phyloP scores from a whole-genome alignment of 306 rosid species.

The Oxytropis ochrocephala region DNA sequence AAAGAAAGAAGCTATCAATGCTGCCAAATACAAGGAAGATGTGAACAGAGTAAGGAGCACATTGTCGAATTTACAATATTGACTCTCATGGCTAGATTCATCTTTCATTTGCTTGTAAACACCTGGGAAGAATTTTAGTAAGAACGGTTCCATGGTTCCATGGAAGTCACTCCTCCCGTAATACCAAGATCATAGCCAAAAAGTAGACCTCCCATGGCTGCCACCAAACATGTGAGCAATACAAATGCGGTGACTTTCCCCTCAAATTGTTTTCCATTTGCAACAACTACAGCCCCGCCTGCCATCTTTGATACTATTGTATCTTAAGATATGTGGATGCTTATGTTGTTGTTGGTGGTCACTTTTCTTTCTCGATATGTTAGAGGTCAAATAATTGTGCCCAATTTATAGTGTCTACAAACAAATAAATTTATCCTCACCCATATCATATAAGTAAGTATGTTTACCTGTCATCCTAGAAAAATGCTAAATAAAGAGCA shows the following conservation, averaged over 20 bases:
- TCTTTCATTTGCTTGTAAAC: background rate
- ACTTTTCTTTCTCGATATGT: background rate
- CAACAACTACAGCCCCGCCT: background rate
- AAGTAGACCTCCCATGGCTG: constrained; percentile 19
- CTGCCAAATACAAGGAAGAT: too few relatives aligned
- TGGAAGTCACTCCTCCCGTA: background rate
- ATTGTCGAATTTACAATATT: too few relatives aligned
- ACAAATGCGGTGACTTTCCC: constrained; percentile 11
- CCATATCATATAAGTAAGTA: too few relatives aligned
- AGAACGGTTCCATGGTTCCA: background rate
- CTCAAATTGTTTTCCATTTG: background rate
- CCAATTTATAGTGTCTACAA: too few relatives aligned
- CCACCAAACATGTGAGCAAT: constrained; percentile 14
- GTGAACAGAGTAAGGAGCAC: too few relatives aligned
- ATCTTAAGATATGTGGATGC: background rate
- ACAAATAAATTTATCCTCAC: too few relatives aligned
- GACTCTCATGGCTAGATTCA: too few relatives aligned
- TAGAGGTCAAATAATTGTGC: too few relatives aligned
- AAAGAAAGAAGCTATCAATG: too few relatives aligned
- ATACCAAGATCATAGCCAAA: background rate
- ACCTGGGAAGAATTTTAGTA: background rate
- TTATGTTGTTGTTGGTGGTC: background rate
- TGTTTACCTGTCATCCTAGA: too few relatives aligned
- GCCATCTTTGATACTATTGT: background rate
- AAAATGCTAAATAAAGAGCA: too few relatives aligned